A percentile compares a stretch with the other conserved stretches of the same genome.
These are phyloP conservation scores for Sanguinoderma infundibulare DNA, from an alignment of 1,284 basidiomycete species.

Conservation along the genomic window DNA sequence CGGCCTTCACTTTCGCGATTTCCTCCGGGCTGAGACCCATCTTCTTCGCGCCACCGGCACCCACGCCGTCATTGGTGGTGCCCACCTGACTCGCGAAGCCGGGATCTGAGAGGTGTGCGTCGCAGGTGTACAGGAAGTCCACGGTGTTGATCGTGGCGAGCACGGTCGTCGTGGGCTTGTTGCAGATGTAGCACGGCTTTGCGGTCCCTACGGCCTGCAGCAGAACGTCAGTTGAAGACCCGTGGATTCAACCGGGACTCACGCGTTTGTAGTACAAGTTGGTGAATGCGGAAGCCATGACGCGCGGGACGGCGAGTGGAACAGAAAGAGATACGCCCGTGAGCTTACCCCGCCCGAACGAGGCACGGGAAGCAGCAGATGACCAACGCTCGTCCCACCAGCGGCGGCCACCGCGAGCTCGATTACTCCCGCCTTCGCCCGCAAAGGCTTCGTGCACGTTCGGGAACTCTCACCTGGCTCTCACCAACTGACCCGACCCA, in stretches of 20 bases:
- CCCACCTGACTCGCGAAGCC: slow-evolving; percentile 68
- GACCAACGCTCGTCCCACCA: slow-evolving; percentile 15
- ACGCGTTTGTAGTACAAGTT: slow-evolving; percentile 85
- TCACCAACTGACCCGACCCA: slow-evolving; percentile 6
- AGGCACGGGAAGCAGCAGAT: slow-evolving; percentile 15
- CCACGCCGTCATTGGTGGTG: slow-evolving; percentile 42
- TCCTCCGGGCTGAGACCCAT: slow-evolving; percentile 62
- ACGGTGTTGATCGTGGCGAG: slow-evolving; percentile 73
- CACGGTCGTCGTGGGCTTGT: slow-evolving; percentile 73
- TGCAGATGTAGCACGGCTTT: slow-evolving; percentile 74
- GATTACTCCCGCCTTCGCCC: slow-evolving; percentile 15
- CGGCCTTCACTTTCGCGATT: slow-evolving; percentile 73
- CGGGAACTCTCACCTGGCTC: not conserved
- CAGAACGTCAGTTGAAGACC: not conserved
- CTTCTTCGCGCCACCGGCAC: slow-evolving; percentile 41
- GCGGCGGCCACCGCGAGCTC: slow-evolving; percentile 4
- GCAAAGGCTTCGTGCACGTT: slow-evolving; percentile 14
- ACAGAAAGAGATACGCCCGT: slow-evolving; percentile 7
- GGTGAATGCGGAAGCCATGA: slow-evolving; percentile 75
- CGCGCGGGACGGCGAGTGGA: slow-evolving; percentile 8
- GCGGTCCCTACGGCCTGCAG: slow-evolving; percentile 66
- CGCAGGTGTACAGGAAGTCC: slow-evolving; percentile 80
- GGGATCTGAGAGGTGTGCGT: slow-evolving; percentile 66
- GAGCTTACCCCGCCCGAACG: not conserved
- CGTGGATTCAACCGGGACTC: slow-evolving; percentile 35